Evolutionary conservation across 805 yeast genomes (phyloP).

Genomic region (Hanseniaspora vineae): DNA sequence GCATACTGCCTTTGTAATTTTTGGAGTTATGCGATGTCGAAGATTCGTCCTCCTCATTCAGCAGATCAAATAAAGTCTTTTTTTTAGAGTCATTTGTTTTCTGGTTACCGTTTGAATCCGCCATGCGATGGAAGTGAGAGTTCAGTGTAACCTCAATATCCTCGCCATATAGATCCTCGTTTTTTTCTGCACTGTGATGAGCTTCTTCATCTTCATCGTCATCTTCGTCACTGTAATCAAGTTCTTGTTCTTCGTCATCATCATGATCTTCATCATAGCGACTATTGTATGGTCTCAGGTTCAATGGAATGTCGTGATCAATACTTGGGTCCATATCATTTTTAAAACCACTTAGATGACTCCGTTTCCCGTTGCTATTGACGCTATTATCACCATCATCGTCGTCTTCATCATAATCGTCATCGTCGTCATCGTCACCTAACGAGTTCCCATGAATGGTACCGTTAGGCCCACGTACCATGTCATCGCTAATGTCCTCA

Average conservation of each 20-base stretch:
- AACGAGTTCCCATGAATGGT: constrained; percentile 5
- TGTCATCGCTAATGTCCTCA: constrained; percentile 4
- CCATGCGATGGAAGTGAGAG: constrained; percentile 11
- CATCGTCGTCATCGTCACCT: constrained; percentile 7
- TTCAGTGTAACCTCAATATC: constrained; percentile 10
- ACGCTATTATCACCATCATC: constrained; percentile 8
- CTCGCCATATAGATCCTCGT: constrained; percentile 13
- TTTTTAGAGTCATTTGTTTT: neutral
- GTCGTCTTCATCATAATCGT: constrained; percentile 15
- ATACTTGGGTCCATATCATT: constrained; percentile 15
- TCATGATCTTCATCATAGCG: neutral
- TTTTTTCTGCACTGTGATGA: constrained; percentile 4
- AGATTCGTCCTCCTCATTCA: constrained; percentile 9
- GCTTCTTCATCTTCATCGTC: constrained; percentile 15
- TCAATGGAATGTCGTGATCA: neutral
- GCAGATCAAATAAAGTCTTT: neutral
- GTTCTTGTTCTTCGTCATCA: constrained; percentile 9
- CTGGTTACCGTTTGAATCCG: neutral
- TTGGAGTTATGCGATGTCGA: neutral
- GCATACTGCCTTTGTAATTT: neutral
- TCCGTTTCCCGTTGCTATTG: constrained; percentile 7
- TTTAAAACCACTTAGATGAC: constrained; percentile 15
- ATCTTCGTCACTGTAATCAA: constrained; percentile 14
- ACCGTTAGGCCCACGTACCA: neutral
- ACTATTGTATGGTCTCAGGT: neutral